Evolutionary conservation across 306 rosid species (phyloP).

Genomic region (Acacia melanoxylon): DNA sequence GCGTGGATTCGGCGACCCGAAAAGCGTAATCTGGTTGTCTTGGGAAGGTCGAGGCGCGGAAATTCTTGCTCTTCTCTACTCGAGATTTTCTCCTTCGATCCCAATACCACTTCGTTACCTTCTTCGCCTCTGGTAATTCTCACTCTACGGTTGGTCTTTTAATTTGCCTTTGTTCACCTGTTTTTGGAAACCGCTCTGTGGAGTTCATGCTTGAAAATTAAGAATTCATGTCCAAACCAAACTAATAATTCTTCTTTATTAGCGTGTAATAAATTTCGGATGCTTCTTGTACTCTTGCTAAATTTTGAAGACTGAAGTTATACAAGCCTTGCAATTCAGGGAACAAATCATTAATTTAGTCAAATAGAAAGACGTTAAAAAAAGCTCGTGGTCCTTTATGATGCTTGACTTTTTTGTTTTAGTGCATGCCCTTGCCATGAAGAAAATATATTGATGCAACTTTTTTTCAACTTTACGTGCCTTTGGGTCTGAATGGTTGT

Average conservation of each 20-base stretch:
- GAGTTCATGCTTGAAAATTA: not conserved
- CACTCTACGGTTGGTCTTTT: not conserved
- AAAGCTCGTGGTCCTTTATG: not conserved
- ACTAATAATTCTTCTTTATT: not conserved
- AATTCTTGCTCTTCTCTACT: conserved; percentile 60
- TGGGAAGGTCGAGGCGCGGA: conserved; percentile 66
- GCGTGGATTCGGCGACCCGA: conserved; percentile 96
- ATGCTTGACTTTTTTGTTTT: not conserved
- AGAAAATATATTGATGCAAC: conserved; percentile 16
- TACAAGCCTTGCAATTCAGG: not conserved
- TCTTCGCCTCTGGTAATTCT: conserved; percentile 69
- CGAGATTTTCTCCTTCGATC: conserved; percentile 74
- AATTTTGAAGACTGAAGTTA: not conserved
- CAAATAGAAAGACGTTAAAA: not conserved
- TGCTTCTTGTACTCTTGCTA: not conserved
- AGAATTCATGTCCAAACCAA: not conserved
- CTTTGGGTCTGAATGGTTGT: conserved; percentile 15
- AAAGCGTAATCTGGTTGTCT: conserved; percentile 51
- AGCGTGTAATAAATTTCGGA: not conserved
- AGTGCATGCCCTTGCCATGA: conserved; percentile 17
- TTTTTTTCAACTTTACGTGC: not conserved
- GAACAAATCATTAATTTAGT: not conserved
- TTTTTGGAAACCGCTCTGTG: not conserved
- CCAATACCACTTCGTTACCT: conserved; percentile 65
- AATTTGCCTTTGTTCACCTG: not conserved